A percentile compares a stretch with the other conserved stretches of the same genome.
These are phyloP conservation scores for Venturia oleaginea DNA, from an alignment of 2,329 filamentous ascomycete genomes.

Conservation along the genomic window DNA sequence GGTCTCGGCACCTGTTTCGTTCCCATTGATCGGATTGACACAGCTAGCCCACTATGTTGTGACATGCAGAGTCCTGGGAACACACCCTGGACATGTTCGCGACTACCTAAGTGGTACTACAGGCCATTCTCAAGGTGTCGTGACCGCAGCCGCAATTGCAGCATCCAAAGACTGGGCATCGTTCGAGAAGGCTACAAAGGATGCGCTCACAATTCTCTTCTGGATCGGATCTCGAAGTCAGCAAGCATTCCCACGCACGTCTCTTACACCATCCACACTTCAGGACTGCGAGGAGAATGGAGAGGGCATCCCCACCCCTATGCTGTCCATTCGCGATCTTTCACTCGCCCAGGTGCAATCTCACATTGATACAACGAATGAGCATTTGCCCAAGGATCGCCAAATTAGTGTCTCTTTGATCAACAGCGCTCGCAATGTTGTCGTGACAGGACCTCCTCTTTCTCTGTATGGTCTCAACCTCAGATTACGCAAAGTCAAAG, in stretches of 20 bases:
- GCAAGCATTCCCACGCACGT: constrained; percentile 92
- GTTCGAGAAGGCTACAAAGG: constrained; percentile 69
- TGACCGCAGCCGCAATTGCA: constrained; percentile 85
- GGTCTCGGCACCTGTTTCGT: constrained; percentile 87
- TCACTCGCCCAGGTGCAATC: constrained; percentile 82
- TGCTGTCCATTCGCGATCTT: constrained; percentile 94
- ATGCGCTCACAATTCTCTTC: constrained; percentile 87
- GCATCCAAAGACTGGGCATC: constrained; percentile 90
- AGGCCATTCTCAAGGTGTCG: constrained; percentile 92
- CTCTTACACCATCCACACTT: constrained; percentile 79
- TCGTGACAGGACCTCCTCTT: constrained; percentile 91
- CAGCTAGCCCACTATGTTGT: constrained; percentile 95
- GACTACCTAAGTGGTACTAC: constrained; percentile 81
- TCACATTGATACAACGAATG: constrained; percentile 93
- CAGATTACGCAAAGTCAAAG: constrained; percentile 92
- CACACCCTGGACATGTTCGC: constrained; percentile 79
- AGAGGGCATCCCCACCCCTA: constrained; percentile 91
- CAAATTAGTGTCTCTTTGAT: constrained; percentile 93
- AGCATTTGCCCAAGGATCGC: constrained; percentile 84
- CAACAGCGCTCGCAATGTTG: constrained; percentile 94
- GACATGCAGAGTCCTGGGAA: constrained; percentile 82
- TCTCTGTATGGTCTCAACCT: constrained; percentile 94
- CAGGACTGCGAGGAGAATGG: constrained; percentile 91
- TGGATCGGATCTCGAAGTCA: constrained; percentile 98
- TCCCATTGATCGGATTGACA: constrained; percentile 90